These are phyloP conservation scores for Aspergillus affinis DNA, from an alignment of 495 filamentous ascomycete species.

Conservation along the genomic window DNA sequence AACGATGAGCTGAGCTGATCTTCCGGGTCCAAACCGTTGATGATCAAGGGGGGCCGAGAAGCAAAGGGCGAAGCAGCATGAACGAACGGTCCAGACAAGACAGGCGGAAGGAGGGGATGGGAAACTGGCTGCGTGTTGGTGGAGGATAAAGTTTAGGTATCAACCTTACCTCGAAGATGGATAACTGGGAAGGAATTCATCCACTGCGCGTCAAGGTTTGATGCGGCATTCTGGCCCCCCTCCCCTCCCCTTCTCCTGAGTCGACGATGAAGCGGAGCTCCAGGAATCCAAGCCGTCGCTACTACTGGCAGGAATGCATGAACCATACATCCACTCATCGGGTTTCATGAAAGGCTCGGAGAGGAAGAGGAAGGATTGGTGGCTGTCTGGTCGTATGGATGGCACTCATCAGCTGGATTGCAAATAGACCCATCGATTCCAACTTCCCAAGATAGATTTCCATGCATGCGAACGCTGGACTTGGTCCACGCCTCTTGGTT, in stretches of 20 bases:
- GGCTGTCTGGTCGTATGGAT: slow-evolving; percentile 3
- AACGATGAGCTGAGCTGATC: not conserved
- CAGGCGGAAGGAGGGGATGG: not conserved
- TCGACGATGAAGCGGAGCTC: not conserved
- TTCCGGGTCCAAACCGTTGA: slow-evolving; percentile 3
- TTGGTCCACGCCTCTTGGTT: slow-evolving; percentile 1
- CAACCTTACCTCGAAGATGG: slow-evolving; percentile 10
- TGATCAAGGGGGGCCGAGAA: slow-evolving; percentile 1
- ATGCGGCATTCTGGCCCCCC: not conserved
- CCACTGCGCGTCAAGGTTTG: slow-evolving; percentile 2
- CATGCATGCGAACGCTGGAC: slow-evolving; percentile 16
- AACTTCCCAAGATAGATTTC: slow-evolving; percentile 8
- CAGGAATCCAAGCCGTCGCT: not conserved
- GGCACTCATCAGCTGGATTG: slow-evolving; percentile 17
- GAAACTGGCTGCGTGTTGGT: not conserved
- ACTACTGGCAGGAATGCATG: slow-evolving; percentile 16
- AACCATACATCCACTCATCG: slow-evolving; percentile 12
- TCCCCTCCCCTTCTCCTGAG: not conserved
- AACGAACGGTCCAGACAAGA: not conserved
- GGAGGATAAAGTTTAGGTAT: slow-evolving; percentile 15
- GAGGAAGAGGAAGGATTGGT: slow-evolving; percentile 7
- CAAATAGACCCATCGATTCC: slow-evolving; percentile 24
- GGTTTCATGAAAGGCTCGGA: not conserved
- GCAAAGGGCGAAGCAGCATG: not conserved
- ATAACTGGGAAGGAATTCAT: not conserved